Conservation (phyloP, 2,329 filamentous ascomycete species). For the Penicillium sp. region DNA sequence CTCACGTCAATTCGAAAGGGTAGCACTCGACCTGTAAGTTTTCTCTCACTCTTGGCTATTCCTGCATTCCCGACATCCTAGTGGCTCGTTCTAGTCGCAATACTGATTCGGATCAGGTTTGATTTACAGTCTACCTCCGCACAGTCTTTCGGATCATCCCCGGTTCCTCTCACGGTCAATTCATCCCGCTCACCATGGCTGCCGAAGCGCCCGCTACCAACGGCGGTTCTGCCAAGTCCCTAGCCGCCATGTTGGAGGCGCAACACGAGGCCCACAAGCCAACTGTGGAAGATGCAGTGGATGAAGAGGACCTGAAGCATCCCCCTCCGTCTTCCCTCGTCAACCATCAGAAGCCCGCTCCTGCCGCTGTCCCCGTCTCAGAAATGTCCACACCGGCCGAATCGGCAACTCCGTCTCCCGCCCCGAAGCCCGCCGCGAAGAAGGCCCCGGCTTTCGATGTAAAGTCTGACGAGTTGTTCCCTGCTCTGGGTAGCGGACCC, state of each 20-base stretch:
- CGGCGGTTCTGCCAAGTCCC: slow-evolving; percentile 40
- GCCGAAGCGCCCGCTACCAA: slow-evolving; percentile 33
- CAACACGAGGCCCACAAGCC: slow-evolving; percentile 56
- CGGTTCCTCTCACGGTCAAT: slow-evolving; percentile 1
- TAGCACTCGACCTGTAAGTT: slow-evolving; percentile 9
- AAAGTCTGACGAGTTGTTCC: slow-evolving; percentile 85
- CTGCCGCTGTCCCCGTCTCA: slow-evolving; percentile 15
- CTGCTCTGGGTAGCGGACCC: slow-evolving; percentile 70
- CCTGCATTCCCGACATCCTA: neutral
- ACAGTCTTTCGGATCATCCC: slow-evolving; percentile 2
- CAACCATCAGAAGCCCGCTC: slow-evolving; percentile 30
- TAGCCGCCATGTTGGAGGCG: slow-evolving; percentile 52
- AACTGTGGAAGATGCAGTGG: slow-evolving; percentile 74
- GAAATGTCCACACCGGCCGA: slow-evolving; percentile 24
- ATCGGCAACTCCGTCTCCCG: slow-evolving; percentile 36
- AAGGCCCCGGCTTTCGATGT: slow-evolving; percentile 63
- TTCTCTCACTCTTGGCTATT: neutral
- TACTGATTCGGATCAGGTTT: slow-evolving; percentile 16
- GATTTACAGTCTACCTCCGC: slow-evolving; percentile 15
- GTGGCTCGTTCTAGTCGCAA: slow-evolving; percentile 1
- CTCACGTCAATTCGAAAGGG: slow-evolving; percentile 6
- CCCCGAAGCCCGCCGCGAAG: slow-evolving; percentile 38
- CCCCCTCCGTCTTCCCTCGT: slow-evolving; percentile 48
- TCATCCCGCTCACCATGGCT: slow-evolving; percentile 27
- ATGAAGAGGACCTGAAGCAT: slow-evolving; percentile 68